Evolutionary conservation across 805 yeast species (phyloP).

Genomic region (Helenozyma rhizophorensis): DNA sequence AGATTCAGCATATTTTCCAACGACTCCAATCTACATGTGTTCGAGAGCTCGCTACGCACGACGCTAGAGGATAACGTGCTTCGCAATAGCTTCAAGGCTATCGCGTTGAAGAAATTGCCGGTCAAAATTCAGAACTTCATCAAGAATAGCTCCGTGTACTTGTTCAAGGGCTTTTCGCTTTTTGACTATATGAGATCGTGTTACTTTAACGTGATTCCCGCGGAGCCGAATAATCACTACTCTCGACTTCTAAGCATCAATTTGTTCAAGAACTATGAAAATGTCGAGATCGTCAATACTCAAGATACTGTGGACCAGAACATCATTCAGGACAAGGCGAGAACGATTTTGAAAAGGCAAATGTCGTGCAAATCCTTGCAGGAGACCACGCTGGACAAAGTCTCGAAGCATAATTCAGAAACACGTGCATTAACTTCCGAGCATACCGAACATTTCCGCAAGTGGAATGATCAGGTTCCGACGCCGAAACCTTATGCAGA

Average conservation of each 20-base stretch:
- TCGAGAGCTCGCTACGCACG: conserved; percentile 26
- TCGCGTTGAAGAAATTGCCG: conserved; percentile 27
- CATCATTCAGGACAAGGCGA: conserved; percentile 14
- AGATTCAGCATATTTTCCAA: conserved; percentile 30
- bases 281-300: conserved; percentile 24
- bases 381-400: background rate
- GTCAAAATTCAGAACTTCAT: conserved; percentile 32
- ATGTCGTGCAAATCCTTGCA: conserved; percentile 15
- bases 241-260: conserved; percentile 31
- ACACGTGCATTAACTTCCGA: background rate
- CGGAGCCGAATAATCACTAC: conserved; percentile 33
- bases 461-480: no score
- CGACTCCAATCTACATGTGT: conserved; percentile 35
- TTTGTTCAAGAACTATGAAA: conserved; percentile 35
- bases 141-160: conserved; percentile 24
- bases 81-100: conserved; percentile 19
- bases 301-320: conserved; percentile 25
- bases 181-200: conserved; percentile 39
- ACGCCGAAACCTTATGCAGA: no score
- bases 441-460: background rate
- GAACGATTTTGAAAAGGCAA: conserved; percentile 13
- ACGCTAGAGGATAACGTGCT: conserved; percentile 22
- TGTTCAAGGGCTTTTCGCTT: conserved; percentile 30
- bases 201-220: conserved; percentile 33
- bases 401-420: no score